These are phyloP conservation scores for Phyllosticta capitalensis DNA, from an alignment of 2,329 filamentous ascomycete genomes.

Conservation along the genomic window DNA sequence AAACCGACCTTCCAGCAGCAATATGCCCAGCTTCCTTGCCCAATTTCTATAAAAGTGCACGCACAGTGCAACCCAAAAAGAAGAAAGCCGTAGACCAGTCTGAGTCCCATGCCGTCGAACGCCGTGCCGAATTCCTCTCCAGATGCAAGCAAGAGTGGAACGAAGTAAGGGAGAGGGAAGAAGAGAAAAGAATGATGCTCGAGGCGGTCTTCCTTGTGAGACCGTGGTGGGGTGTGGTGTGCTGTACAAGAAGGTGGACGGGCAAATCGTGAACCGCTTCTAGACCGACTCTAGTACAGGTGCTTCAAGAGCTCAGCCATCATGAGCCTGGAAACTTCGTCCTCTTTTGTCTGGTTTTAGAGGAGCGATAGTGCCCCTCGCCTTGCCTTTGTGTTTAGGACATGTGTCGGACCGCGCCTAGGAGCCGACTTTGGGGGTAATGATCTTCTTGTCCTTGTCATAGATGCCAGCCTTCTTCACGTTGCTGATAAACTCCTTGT, in stretches of 20 bases:
- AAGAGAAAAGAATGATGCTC: background rate
- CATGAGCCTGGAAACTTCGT: too few relatives aligned
- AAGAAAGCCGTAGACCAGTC: background rate
- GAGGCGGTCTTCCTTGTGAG: background rate
- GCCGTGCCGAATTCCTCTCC: background rate
- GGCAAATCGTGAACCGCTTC: too few relatives aligned
- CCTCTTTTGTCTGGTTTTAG: too few relatives aligned
- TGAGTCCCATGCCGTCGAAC: background rate
- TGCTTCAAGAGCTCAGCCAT: too few relatives aligned
- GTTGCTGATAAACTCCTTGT: conserved; percentile 5
- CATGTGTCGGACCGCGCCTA: background rate
- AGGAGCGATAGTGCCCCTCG: too few relatives aligned
- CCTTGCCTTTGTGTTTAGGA: background rate
- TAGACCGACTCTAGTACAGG: too few relatives aligned
- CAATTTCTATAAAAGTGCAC: background rate
- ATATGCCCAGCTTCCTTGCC: background rate
- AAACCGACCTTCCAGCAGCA: too few relatives aligned
- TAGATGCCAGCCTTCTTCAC: conserved; percentile 7
- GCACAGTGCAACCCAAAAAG: background rate
- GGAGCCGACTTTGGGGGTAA: background rate
- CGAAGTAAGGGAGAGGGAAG: background rate
- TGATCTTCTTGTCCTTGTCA: conserved; percentile 7
- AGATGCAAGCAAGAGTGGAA: background rate
- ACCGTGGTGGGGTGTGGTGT: background rate
- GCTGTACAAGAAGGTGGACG: background rate